phyloP scores from a whole-genome alignment of 2,329 filamentous ascomycete species.

The Penicillium sp. region DNA sequence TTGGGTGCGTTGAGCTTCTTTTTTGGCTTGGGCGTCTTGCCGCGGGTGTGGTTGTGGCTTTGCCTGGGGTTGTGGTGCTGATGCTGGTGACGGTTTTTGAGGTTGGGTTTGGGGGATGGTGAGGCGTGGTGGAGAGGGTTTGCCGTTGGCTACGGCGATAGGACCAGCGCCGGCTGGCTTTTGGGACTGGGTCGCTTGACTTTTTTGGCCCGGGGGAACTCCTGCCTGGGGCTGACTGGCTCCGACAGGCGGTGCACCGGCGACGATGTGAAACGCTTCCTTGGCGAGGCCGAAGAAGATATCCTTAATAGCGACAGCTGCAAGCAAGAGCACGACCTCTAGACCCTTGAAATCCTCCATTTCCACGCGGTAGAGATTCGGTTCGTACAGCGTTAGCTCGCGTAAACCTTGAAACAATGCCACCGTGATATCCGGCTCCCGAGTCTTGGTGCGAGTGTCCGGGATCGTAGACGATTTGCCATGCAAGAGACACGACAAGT shows the following conservation, averaged over 20 bases:
- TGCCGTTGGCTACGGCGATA: constrained; percentile 16
- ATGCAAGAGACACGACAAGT: constrained; percentile 84
- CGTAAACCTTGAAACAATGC: constrained; percentile 77
- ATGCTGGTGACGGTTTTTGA: constrained; percentile 1
- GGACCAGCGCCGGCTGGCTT: background rate
- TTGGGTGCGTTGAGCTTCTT: constrained; percentile 55
- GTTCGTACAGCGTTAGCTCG: constrained; percentile 88
- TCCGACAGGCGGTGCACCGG: constrained; percentile 7
- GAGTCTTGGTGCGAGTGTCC: constrained; percentile 72
- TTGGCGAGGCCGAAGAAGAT: constrained; percentile 65
- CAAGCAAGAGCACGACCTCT: constrained; percentile 73
- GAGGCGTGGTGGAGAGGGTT: constrained; percentile 8
- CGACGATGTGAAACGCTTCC: constrained; percentile 74
- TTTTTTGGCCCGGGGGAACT: constrained; percentile 33
- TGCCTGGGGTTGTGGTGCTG: constrained; percentile 10
- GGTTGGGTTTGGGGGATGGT: constrained; percentile 17
- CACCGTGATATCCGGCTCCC: constrained; percentile 94
- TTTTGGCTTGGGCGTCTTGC: constrained; percentile 46
- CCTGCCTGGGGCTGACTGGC: constrained; percentile 8
- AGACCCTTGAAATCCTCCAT: constrained; percentile 93
- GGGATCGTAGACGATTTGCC: constrained; percentile 67
- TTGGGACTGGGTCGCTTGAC: constrained; percentile 27
- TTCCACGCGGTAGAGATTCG: constrained; percentile 85
- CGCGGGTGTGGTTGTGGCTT: constrained; percentile 5
- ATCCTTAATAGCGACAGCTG: constrained; percentile 63